phyloP scores from a whole-genome alignment of 2,329 filamentous ascomycete species.

The Aspergillus bombycis region DNA sequence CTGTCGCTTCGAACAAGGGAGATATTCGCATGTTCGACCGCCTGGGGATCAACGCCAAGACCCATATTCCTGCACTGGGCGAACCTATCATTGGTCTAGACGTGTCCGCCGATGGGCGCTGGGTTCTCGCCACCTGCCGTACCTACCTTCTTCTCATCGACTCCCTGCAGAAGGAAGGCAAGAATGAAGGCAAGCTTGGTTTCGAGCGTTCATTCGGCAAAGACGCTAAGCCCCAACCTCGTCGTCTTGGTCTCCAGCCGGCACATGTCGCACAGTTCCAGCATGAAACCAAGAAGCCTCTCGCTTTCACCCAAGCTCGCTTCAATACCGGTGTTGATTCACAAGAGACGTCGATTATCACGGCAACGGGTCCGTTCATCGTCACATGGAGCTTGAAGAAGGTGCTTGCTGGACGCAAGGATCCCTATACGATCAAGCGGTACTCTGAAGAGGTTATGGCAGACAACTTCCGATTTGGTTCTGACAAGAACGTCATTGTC shows the following conservation, averaged over 20 bases:
- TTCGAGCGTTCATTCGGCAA: constrained; percentile 94
- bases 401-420: constrained; percentile 76
- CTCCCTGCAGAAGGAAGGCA: constrained; percentile 84
- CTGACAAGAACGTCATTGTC: constrained; percentile 97
- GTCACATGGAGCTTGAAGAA: constrained; percentile 96
- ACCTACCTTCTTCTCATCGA: constrained; percentile 96
- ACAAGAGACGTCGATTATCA: constrained; percentile 92
- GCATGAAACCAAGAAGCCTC: constrained; percentile 85
- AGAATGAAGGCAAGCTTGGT: constrained; percentile 96
- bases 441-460: constrained; percentile 96
- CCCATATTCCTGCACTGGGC: constrained; percentile 90
- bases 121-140: constrained; percentile 90
- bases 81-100: constrained; percentile 95
- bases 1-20: constrained; percentile 95
- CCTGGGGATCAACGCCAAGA: constrained; percentile 96
- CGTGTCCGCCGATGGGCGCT: constrained; percentile 91
- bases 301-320: constrained; percentile 86
- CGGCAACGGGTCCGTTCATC: constrained; percentile 93
- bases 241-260: constrained; percentile 84
- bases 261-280: constrained; percentile 96
- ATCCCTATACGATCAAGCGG: constrained; percentile 94
- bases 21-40: constrained; percentile 96
- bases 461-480: constrained; percentile 97
- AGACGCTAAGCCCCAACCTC: constrained; percentile 89
- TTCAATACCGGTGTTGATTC: constrained; percentile 87